These are phyloP conservation scores for Zelopaecilomyces penicillatus DNA, from an alignment of 2,329 filamentous ascomycete species.

Conservation along the genomic window DNA sequence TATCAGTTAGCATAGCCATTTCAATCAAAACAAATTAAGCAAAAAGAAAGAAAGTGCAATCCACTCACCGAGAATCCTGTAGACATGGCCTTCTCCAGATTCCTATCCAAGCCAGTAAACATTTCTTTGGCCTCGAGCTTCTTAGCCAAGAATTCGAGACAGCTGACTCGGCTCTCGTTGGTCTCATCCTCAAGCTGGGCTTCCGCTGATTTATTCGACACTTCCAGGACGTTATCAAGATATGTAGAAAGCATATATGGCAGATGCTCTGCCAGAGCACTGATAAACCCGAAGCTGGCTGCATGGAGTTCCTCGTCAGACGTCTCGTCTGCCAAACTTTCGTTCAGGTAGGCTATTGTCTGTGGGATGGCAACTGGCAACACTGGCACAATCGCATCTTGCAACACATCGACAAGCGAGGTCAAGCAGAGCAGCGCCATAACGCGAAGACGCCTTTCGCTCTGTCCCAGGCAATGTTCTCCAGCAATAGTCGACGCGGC, in stretches of 20 bases:
- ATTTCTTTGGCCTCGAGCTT: conserved; percentile 70
- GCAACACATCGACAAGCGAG: conserved; percentile 79
- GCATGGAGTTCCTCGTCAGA: conserved; percentile 63
- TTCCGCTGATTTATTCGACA: conserved; percentile 65
- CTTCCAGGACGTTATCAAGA: conserved; percentile 60
- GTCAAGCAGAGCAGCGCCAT: conserved; percentile 85
- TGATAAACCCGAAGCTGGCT: conserved; percentile 72
- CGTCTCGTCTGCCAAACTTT: conserved; percentile 46
- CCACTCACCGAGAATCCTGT: conserved; percentile 53
- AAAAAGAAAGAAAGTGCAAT: no score
- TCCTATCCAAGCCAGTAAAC: conserved; percentile 62
- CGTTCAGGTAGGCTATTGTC: conserved; percentile 61
- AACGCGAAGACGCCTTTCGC: conserved; percentile 63
- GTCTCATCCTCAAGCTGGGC: conserved; percentile 52
- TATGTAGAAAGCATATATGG: conserved; percentile 83
- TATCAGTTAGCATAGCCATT: conserved; percentile 14
- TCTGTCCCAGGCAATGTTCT: conserved; percentile 64
- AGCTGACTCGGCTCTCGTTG: conserved; percentile 57
- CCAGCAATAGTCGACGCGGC: conserved; percentile 73
- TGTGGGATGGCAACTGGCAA: conserved; percentile 68
- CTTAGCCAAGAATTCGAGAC: conserved; percentile 66
- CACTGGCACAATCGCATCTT: conserved; percentile 76
- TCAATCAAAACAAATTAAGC: not conserved
- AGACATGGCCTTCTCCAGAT: conserved; percentile 58
- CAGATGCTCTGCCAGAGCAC: conserved; percentile 69